Conservation (phyloP, 2,329 filamentous ascomycete genomes). For the Aspergillus phoenicis region DNA sequence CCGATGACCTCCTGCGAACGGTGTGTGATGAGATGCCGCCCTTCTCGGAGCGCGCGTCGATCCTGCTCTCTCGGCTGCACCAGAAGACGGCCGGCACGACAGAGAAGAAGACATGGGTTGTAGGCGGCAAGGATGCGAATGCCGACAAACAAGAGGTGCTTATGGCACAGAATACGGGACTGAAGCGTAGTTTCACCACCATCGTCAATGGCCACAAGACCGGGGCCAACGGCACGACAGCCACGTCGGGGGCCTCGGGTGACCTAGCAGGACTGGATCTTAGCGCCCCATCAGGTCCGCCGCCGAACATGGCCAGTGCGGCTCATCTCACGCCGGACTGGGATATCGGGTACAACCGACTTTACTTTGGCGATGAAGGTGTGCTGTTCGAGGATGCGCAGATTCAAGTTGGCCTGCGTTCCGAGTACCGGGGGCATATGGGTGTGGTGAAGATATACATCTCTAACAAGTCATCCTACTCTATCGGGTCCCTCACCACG, state of each 20-base stretch:
- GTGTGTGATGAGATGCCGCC: conserved; percentile 99
- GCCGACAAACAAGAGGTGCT: conserved; percentile 75
- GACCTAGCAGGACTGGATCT: conserved; percentile 85
- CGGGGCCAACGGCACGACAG: conserved; percentile 38
- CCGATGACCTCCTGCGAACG: conserved; percentile 87
- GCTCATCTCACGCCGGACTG: conserved; percentile 92
- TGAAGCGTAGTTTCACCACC: conserved; percentile 81
- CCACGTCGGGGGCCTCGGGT: conserved; percentile 52
- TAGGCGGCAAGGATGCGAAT: conserved; percentile 96
- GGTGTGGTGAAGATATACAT: conserved; percentile 96
- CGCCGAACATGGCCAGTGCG: conserved; percentile 86
- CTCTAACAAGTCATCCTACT: conserved; percentile 84
- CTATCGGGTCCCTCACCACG: conserved; percentile 90
- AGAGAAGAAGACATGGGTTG: conserved; percentile 95
- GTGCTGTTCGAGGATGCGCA: conserved; percentile 94
- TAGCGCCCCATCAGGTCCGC: conserved; percentile 58
- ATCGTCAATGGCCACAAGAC: conserved; percentile 48
- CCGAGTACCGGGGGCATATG: conserved; percentile 93
- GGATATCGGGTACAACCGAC: conserved; percentile 83
- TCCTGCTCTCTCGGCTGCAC: conserved; percentile 85
- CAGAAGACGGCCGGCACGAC: conserved; percentile 91
- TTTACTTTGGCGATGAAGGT: conserved; percentile 79
- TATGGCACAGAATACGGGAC: conserved; percentile 75
- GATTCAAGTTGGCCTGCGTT: conserved; percentile 86
- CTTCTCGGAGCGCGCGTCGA: conserved; percentile 92